Conservation (phyloP, 768 basidiomycete species). For the Mycena albidolilacea region DNA sequence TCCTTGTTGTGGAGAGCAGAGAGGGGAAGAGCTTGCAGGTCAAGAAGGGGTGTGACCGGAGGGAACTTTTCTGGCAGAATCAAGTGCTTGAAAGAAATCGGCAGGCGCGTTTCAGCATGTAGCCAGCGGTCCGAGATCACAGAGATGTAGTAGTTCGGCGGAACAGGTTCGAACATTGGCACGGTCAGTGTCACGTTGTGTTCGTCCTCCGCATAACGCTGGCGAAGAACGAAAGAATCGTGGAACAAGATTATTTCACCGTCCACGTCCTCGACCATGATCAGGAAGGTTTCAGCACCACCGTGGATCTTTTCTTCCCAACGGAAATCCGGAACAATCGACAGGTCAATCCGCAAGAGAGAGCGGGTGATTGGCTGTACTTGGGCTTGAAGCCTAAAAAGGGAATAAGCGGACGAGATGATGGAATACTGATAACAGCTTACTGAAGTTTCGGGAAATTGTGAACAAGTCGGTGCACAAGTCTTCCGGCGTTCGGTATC, state of each 20-base stretch:
- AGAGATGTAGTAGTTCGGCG: slow-evolving; percentile 98
- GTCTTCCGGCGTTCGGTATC: slow-evolving; percentile 91
- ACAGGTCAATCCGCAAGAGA: slow-evolving; percentile 91
- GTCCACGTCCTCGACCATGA: slow-evolving; percentile 97
- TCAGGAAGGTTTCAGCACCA: slow-evolving; percentile 89
- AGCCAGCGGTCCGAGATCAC: slow-evolving; percentile 96
- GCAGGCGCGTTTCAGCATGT: slow-evolving; percentile 93
- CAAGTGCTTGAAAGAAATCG: slow-evolving; percentile 97
- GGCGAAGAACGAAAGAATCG: slow-evolving; percentile 92
- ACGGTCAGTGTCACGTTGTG: slow-evolving; percentile 96
- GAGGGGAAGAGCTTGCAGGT: slow-evolving; percentile 91
- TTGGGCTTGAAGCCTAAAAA: slow-evolving; percentile 86
- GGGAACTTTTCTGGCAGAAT: slow-evolving; percentile 99
- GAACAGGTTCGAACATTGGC: slow-evolving; percentile 97
- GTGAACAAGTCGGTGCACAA: slow-evolving; percentile 94
- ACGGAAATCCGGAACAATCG: slow-evolving; percentile 96
- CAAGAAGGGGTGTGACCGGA: slow-evolving; percentile 90
- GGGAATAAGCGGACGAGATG: not conserved
- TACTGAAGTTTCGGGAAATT: slow-evolving; percentile 96
- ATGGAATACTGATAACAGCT: slow-evolving; percentile 45
- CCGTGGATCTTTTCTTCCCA: slow-evolving; percentile 98
- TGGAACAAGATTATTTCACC: slow-evolving; percentile 97
- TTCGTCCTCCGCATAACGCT: slow-evolving; percentile 93
- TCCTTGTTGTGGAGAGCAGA: slow-evolving; percentile 95
- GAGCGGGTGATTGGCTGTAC: slow-evolving; percentile 97